Percentiles rank a stretch among this genome's conserved stretches.
Evolutionary conservation across 805 yeast genomes (phyloP).

Genomic region (Saturnispora mendoncae): DNA sequence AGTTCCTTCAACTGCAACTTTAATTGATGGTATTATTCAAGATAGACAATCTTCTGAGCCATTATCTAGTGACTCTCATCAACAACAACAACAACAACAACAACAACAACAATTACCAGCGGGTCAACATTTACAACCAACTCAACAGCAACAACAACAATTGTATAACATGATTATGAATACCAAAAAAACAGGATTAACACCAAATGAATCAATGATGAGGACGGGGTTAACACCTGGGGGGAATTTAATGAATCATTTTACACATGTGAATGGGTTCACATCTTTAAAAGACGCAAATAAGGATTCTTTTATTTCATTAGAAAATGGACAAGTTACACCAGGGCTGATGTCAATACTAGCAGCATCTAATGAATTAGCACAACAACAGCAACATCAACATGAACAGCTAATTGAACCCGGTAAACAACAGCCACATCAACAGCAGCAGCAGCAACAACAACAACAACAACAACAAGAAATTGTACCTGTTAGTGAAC

Average conservation of each 20-base stretch:
- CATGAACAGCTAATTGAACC: too few relatives aligned
- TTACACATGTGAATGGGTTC: background rate
- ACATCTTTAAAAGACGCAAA: background rate
- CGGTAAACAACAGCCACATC: background rate
- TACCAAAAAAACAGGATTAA: conserved; percentile 47
- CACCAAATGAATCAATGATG: conserved; percentile 67
- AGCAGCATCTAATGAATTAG: background rate
- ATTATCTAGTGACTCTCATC: too few relatives aligned
- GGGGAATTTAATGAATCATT: conserved; percentile 4
- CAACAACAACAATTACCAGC: conserved; percentile 4
- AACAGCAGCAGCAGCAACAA: background rate
- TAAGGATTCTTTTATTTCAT: background rate
- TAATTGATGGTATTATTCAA: conserved; percentile 4
- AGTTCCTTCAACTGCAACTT: background rate
- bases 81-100: conserved; percentile 1
- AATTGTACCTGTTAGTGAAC: background rate
- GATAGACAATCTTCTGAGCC: conserved; percentile 5
- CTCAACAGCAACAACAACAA: conserved; percentile 16
- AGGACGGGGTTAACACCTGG: conserved; percentile 71
- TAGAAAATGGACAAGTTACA: conserved; percentile 7
- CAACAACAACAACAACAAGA: background rate
- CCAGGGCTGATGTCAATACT: conserved; percentile 11
- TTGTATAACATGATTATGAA: conserved; percentile 19
- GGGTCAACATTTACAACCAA: background rate
- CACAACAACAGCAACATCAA: conserved; percentile 1